Evolutionary conservation across 192 early-diverging fungal genomes (phyloP).

Genomic region (Rhizophagus prolifer): DNA sequence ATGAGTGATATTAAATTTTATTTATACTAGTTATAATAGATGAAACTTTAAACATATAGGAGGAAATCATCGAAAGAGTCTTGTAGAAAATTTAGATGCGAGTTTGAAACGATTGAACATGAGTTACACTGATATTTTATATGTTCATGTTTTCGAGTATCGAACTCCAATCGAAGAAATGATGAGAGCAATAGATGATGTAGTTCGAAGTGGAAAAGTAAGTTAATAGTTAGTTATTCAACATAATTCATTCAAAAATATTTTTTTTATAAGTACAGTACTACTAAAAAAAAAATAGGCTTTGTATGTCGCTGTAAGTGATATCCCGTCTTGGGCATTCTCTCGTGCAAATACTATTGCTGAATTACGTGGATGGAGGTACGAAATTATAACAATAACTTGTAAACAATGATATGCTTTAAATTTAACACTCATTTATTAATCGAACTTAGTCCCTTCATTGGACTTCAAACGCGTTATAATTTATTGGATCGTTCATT

Average conservation of each 20-base stretch:
- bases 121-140: constrained; percentile 31
- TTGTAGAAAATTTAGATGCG: constrained; percentile 43
- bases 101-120: constrained; percentile 43
- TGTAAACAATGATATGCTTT: too few species aligned
- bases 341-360: background rate
- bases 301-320: constrained; percentile 44
- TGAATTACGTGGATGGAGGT: too few species aligned
- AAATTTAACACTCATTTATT: background rate
- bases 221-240: too few species aligned
- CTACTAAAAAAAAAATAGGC: constrained; percentile 8
- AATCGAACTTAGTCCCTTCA: constrained; percentile 30
- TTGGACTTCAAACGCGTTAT: constrained; percentile 39
- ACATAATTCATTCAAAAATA: too few species aligned
- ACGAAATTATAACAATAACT: background rate
- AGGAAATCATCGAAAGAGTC: constrained; percentile 24
- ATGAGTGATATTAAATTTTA: background rate
- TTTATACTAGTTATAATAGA: background rate
- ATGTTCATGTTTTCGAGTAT: constrained; percentile 30
- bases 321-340: constrained; percentile 44
- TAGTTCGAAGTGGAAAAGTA: constrained; percentile 56
- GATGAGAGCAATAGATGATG: constrained; percentile 57
- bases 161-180: constrained; percentile 59
- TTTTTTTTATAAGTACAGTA: too few species aligned
- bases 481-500: constrained; percentile 38
- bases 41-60: constrained; percentile 18